Evolutionary conservation across 2,329 filamentous ascomycete species (phyloP).

Genomic region (Verticillium nonalfalfae): DNA sequence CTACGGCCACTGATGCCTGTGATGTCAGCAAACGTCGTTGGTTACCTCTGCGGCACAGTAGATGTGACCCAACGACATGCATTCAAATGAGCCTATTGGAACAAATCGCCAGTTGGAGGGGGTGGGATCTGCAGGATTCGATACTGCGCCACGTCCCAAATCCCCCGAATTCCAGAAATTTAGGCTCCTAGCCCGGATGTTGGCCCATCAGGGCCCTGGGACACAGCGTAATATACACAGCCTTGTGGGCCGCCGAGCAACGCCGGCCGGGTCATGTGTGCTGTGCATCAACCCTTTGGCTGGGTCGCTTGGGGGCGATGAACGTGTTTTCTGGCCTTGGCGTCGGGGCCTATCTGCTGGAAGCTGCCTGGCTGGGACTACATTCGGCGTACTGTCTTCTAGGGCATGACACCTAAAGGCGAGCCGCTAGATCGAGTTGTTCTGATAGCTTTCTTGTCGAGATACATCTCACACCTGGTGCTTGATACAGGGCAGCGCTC

Average conservation of each 20-base stretch:
- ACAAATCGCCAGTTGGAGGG: too few relatives aligned
- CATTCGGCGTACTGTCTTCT: too few relatives aligned
- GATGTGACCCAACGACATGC: background rate
- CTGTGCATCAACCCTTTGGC: background rate
- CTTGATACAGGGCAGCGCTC: too few relatives aligned
- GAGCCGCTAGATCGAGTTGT: too few relatives aligned
- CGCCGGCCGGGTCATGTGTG: background rate
- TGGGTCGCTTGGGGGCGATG: background rate
- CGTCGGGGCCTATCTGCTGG: background rate
- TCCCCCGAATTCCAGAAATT: background rate
- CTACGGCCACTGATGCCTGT: background rate
- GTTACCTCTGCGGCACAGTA: background rate
- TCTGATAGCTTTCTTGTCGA: too few relatives aligned
- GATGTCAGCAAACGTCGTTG: background rate
- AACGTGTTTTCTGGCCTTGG: background rate
- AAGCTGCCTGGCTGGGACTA: too few relatives aligned
- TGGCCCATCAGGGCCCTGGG: background rate
- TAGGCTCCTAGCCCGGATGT: background rate
- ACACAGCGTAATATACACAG: background rate
- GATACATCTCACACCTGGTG: too few relatives aligned
- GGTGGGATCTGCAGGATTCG: background rate
- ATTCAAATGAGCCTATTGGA: too few relatives aligned
- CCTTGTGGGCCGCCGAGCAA: background rate
- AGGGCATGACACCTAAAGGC: too few relatives aligned
- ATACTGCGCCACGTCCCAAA: background rate